Conservation (phyloP, 306 rosid species). For the Calophaca sinica region DNA sequence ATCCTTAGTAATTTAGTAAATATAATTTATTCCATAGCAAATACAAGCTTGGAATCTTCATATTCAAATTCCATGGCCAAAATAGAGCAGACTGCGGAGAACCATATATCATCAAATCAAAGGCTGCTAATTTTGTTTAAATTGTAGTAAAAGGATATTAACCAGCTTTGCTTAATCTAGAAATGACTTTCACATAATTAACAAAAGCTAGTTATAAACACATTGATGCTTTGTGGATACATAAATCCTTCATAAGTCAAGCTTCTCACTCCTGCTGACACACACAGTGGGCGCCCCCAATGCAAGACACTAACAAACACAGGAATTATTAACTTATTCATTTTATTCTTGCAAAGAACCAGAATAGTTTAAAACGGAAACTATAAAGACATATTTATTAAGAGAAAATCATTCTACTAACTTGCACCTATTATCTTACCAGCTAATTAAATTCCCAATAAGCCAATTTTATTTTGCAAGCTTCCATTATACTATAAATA, state of each 20-base stretch:
- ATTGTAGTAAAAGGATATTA: not conserved
- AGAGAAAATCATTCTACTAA: conserved; percentile 11
- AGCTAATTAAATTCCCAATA: not conserved
- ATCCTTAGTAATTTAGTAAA: not conserved
- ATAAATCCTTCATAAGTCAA: conserved; percentile 1
- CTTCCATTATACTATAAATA: not conserved
- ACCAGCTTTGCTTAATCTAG: conserved; percentile 11
- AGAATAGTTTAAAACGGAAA: not conserved
- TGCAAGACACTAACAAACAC: conserved; percentile 6
- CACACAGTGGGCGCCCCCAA: not conserved
- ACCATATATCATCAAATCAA: conserved; percentile 15
- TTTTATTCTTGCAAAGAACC: conserved; percentile 1
- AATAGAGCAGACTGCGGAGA: not conserved
- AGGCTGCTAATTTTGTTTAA: not conserved
- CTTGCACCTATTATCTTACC: not conserved
- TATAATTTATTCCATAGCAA: not conserved
- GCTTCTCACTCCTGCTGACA: conserved; percentile 19
- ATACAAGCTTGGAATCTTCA: conserved; percentile 34
- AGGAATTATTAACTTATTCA: not conserved
- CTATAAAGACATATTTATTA: conserved; percentile 2
- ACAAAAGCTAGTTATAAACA: conserved; percentile 8
- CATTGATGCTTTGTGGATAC: conserved; percentile 3
- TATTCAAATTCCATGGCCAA: conserved; percentile 7
- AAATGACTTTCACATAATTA: not conserved
- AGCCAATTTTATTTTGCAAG: conserved; percentile 25